Evolutionary conservation across 2,329 filamentous ascomycete species (phyloP), one percentile per base, ranked within the genome.

Genomic region (Neocucurbitaria cava): DNA sequence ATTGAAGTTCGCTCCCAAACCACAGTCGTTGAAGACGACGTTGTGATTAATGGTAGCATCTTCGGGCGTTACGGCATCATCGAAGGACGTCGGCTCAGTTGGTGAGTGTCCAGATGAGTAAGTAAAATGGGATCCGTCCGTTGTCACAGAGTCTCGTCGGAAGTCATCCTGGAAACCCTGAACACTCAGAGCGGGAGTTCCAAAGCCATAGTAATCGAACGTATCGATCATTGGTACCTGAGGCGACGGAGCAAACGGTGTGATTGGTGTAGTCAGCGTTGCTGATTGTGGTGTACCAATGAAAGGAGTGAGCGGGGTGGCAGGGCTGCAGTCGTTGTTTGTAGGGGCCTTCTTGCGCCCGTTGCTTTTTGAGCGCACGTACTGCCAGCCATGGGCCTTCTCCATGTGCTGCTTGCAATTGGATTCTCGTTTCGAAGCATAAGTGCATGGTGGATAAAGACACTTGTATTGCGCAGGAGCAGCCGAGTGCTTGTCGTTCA

Each of bases 381-480:
- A 97, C n/a, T 83, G 83, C 89, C 91, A 96, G 54, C 89, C 88
- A 70, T 98, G 93, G 0, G 91, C 89, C 78, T 97, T 97, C 81
- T 98, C 94, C 93, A 97, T 97, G 78, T 98, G 93, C 77, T 97
- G 94, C 76, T 97, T 97, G 85, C 92, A 96, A 77, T 98, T 98
- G 59, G 90, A 95, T 79, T 96, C 90, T 54, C 93, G 89, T 83
- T 98, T 98, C 10, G 93, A 96, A 71, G 92, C 90, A 81, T 98
- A 98, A 0, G 90, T 87, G 82, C 95, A 98, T 21, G 89, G 89
- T 66, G 87, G 83, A 78, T 85, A 98, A 43, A 87, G 79, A 78
- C 95, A 99, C 78, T 91, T 87, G 77, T 87, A 96, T 80, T 96
- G 87, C 39, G 87, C 83, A 4, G 95, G 93, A 30, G 87, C 83